Evolutionary conservation across 345 rosid genomes (phyloP).

Genomic region (Eucalyptus fibrosa): DNA sequence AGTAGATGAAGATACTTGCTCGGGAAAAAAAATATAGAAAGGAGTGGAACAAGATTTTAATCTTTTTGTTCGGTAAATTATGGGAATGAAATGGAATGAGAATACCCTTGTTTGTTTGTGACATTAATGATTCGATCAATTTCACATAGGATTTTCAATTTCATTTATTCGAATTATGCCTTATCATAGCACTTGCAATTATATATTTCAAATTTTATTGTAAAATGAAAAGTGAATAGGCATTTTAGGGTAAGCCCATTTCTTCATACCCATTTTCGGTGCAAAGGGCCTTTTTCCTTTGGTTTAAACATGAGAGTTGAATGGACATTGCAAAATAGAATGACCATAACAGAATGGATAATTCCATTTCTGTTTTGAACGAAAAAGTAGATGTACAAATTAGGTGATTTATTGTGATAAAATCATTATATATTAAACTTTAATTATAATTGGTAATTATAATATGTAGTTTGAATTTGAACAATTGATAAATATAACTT

Average conservation of each 20-base stretch:
- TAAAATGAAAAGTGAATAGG: background rate
- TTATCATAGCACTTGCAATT: background rate
- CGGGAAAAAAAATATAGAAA: background rate
- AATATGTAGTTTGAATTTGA: too few relatives aligned
- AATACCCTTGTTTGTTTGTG: background rate
- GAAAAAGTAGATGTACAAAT: background rate
- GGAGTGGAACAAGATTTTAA: background rate
- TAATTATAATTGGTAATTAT: background rate
- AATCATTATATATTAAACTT: background rate
- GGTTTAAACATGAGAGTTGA: background rate
- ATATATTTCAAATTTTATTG: background rate
- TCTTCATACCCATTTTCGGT: background rate
- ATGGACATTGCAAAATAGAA: background rate
- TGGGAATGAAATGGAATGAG: too few relatives aligned
- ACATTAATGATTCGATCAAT: background rate
- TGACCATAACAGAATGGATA: background rate
- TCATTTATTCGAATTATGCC: background rate
- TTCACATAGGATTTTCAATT: background rate
- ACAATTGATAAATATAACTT: too few relatives aligned
- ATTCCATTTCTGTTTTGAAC: background rate
- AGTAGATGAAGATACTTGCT: background rate
- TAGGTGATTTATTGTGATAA: background rate
- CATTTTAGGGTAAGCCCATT: background rate
- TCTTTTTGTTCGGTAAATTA: too few relatives aligned
- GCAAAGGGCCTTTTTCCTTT: background rate